Percentiles rank a stretch among this genome's conserved stretches.
phyloP scores from a whole-genome alignment of 2,329 filamentous ascomycete species.

The Aspergillus ibericus region DNA sequence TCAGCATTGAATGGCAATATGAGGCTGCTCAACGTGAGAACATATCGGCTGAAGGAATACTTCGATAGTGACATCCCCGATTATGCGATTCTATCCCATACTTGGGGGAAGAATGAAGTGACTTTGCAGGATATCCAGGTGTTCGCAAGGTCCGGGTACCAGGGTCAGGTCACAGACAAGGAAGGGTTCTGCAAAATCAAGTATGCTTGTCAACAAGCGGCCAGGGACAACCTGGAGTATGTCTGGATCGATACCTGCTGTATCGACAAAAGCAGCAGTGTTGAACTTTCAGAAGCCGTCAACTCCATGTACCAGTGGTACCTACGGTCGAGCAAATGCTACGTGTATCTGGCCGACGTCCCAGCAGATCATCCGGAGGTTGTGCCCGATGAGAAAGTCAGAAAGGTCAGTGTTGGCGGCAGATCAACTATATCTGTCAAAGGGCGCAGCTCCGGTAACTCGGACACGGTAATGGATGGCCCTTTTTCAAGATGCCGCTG shows the following conservation, averaged over 20 bases:
- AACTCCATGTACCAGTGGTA: slow-evolving; percentile 27
- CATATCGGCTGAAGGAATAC: not conserved
- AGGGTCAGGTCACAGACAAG: not conserved
- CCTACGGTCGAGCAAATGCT: slow-evolving; percentile 15
- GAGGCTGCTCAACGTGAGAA: not conserved
- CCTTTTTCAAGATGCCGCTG: slow-evolving; percentile 1
- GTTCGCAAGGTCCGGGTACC: not conserved
- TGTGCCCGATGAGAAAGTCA: not conserved
- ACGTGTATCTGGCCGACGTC: slow-evolving; percentile 20
- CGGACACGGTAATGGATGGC: not conserved
- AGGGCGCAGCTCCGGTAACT: not conserved
- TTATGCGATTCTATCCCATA: not conserved
- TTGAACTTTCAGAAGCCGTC: slow-evolving; percentile 17
- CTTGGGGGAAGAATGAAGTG: not conserved
- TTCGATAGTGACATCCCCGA: not conserved
- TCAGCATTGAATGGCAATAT: not conserved
- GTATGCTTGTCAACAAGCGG: not conserved
- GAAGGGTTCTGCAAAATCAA: not conserved
- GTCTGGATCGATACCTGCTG: not conserved
- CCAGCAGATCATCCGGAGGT: not conserved
- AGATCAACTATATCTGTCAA: not conserved
- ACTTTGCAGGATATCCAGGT: not conserved
- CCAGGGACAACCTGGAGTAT: not conserved
- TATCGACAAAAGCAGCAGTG: not conserved
- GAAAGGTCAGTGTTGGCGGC: not conserved